phyloP scores from a whole-genome alignment of 2,329 filamentous ascomycete species.

The Nemania sp. region DNA sequence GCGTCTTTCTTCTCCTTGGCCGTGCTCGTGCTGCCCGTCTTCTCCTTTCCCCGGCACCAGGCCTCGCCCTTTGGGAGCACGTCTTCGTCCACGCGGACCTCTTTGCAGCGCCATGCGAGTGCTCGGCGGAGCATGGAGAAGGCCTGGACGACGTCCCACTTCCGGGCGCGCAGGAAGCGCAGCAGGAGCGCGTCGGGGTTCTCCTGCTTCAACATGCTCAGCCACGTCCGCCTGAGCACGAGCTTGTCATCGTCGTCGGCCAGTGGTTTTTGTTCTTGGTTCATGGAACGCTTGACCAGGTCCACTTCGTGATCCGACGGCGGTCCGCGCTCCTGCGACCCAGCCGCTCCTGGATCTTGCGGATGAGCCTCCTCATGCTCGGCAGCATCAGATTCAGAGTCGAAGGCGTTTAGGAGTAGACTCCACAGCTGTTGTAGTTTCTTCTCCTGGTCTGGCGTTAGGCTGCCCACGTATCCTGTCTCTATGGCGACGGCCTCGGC shows the following conservation, averaged over 20 bases:
- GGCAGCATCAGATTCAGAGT: constrained; percentile 43
- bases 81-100: constrained; percentile 87
- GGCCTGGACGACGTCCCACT: constrained; percentile 91
- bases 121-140: constrained; percentile 90
- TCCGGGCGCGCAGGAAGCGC: constrained; percentile 79
- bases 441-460: constrained; percentile 81
- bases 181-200: constrained; percentile 82
- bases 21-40: constrained; percentile 57
- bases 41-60: constrained; percentile 50
- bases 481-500: background rate
- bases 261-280: background rate
- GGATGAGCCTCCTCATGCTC: constrained; percentile 4
- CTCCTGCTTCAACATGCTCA: constrained; percentile 83
- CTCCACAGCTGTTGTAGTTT: constrained; percentile 86
- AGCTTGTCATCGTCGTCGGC: background rate
- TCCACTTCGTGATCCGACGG: constrained; percentile 20
- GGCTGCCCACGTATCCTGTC: constrained; percentile 61
- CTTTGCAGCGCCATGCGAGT: constrained; percentile 80
- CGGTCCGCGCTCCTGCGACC: background rate
- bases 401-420: constrained; percentile 72
- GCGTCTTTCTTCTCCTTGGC: constrained; percentile 64
- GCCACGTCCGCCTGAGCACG: constrained; percentile 79
- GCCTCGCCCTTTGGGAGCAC: constrained; percentile 79
- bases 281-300: constrained; percentile 14
- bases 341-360: constrained; percentile 13